Percentiles rank a stretch among this genome's conserved stretches.
Conservation (phyloP, 768 basidiomycete genomes). For the Leccinum arenicola region DNA sequence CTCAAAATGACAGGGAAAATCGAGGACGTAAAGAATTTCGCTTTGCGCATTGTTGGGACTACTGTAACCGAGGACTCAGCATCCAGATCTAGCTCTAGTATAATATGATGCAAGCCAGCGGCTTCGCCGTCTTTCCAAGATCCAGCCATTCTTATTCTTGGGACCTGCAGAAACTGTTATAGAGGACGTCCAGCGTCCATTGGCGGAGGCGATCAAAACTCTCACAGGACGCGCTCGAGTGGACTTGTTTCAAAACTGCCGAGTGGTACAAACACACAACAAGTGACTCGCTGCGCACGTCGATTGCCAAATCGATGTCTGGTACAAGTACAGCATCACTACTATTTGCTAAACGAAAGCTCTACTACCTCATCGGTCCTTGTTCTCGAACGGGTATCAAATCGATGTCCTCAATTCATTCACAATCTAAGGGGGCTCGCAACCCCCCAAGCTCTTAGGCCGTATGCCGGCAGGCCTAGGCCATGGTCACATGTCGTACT, state of each 20-base stretch:
- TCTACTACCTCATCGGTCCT: slow-evolving; percentile 17
- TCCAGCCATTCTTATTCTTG: too few relatives aligned
- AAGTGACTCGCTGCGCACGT: slow-evolving; percentile 1
- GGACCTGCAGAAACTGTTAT: not conserved
- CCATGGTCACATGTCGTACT: slow-evolving; percentile 55
- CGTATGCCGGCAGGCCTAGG: not conserved
- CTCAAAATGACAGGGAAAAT: too few relatives aligned
- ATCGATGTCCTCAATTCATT: slow-evolving; percentile 21
- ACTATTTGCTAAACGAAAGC: slow-evolving; percentile 13
- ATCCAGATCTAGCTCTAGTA: too few relatives aligned
- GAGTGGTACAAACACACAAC: not conserved
- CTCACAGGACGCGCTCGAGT: not conserved
- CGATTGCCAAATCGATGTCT: slow-evolving; percentile 16
- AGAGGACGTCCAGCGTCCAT: not conserved
- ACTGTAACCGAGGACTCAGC: too few relatives aligned
- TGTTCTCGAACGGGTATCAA: slow-evolving; percentile 20
- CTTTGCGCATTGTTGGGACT: too few relatives aligned
- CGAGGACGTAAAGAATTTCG: too few relatives aligned
- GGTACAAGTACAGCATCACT: slow-evolving; percentile 12
- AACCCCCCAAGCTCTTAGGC: not conserved
- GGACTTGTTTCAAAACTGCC: not conserved
- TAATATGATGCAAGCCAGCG: too few relatives aligned
- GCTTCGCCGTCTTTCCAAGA: too few relatives aligned
- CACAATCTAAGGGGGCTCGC: not conserved
- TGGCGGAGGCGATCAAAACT: not conserved